phyloP scores from a whole-genome alignment of 2,329 filamentous ascomycete species.

The Aspergillus pseudoviridinutans region DNA sequence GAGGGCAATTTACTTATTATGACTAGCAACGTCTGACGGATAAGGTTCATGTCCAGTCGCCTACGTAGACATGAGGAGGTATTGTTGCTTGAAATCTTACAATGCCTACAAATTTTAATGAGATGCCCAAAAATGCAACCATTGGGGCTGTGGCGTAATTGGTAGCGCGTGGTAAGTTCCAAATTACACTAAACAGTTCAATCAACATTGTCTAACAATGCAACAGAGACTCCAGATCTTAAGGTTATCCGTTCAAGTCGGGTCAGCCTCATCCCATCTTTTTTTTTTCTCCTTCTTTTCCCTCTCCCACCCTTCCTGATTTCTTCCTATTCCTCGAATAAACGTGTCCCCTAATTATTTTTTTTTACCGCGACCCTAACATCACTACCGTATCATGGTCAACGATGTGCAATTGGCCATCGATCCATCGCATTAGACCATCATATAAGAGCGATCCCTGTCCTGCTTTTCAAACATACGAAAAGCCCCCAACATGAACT shows the following conservation, averaged over 20 bases:
- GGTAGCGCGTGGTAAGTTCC: not conserved
- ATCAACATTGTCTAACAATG: not conserved
- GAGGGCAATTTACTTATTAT: not conserved
- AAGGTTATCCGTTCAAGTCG: not conserved
- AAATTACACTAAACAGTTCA: not conserved
- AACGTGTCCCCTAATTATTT: not conserved
- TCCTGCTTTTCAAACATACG: too few species aligned
- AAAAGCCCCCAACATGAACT: too few species aligned
- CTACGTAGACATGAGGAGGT: not conserved
- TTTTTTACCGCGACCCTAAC: not conserved
- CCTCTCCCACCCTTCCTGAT: not conserved
- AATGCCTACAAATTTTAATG: not conserved
- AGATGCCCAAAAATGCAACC: not conserved
- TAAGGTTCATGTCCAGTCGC: not conserved
- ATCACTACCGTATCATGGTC: not conserved
- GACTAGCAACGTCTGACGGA: not conserved
- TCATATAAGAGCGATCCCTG: too few species aligned
- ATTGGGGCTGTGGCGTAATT: not conserved
- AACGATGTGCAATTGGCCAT: too few species aligned
- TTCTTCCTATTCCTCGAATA: not conserved
- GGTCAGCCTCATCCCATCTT: not conserved
- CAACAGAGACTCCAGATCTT: not conserved
- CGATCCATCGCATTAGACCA: too few species aligned
- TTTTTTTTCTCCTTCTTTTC: not conserved
- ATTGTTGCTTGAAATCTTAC: not conserved